Evolutionary conservation across 495 filamentous ascomycete species (phyloP).

Genomic region (Neurospora sp.): DNA sequence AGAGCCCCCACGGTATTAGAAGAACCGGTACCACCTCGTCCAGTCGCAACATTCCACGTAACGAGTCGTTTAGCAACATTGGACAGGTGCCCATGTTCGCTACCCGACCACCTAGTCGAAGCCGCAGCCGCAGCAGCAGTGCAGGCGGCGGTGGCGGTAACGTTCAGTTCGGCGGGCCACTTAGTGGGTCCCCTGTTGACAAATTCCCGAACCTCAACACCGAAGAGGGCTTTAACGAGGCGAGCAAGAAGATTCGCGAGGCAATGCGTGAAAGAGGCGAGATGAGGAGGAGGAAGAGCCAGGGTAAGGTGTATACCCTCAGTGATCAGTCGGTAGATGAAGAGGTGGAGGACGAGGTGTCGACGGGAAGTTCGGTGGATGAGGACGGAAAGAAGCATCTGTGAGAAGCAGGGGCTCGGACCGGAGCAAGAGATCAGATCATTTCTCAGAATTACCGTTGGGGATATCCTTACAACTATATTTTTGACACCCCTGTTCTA

Average conservation of each 20-base stretch:
- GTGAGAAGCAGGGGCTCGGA: background rate
- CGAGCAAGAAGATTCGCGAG: slow-evolving; percentile 73
- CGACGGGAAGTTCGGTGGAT: background rate
- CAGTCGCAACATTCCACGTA: slow-evolving; percentile 57
- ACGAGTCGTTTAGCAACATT: slow-evolving; percentile 88
- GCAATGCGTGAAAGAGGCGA: slow-evolving; percentile 80
- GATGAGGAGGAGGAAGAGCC: slow-evolving; percentile 59
- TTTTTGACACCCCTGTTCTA: background rate
- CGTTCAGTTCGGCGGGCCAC: slow-evolving; percentile 7
- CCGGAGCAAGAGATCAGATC: background rate
- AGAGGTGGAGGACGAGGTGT: background rate
- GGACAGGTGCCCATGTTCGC: slow-evolving; percentile 81
- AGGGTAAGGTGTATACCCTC: slow-evolving; percentile 16
- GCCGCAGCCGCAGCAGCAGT: slow-evolving; percentile 62
- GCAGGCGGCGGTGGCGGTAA: slow-evolving; percentile 45
- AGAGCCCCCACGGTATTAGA: slow-evolving; percentile 14
- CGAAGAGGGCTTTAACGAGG: slow-evolving; percentile 68
- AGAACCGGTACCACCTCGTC: slow-evolving; percentile 35
- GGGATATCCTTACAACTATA: background rate
- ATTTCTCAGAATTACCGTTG: background rate
- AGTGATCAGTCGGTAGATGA: background rate
- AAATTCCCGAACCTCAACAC: slow-evolving; percentile 63
- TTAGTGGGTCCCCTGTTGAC: slow-evolving; percentile 54
- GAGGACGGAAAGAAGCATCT: background rate
- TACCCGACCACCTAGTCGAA: slow-evolving; percentile 66